Conservation (phyloP, 2,329 filamentous ascomycete species). For the Aspergillus sp. region DNA sequence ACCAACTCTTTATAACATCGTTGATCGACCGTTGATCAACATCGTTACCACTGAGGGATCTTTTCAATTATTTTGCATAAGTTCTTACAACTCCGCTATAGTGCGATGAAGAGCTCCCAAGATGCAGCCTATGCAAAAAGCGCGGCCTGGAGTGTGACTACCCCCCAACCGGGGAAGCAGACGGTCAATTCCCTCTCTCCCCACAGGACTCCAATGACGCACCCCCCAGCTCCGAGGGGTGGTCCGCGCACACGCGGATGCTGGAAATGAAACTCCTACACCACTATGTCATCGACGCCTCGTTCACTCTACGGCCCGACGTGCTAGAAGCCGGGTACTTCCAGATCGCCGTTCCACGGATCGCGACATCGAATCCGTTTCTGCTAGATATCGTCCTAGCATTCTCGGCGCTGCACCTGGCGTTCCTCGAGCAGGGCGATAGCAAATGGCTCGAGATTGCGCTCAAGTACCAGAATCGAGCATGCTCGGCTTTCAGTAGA, state of each 20-base stretch:
- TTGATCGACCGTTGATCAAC: no score
- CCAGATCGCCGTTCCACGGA: slow-evolving; percentile 34
- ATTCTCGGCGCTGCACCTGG: slow-evolving; percentile 46
- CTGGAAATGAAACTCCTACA: slow-evolving; percentile 40
- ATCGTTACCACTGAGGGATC: not conserved
- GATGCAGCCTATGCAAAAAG: slow-evolving; percentile 38
- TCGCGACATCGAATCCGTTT: slow-evolving; percentile 44
- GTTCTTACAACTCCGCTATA: slow-evolving; percentile 15
- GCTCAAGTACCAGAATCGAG: slow-evolving; percentile 37
- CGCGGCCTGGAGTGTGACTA: slow-evolving; percentile 39
- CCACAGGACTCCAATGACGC: slow-evolving; percentile 21
- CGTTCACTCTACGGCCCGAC: slow-evolving; percentile 31
- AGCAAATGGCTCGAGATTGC: slow-evolving; percentile 37
- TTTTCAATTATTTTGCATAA: not conserved
- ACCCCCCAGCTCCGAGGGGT: slow-evolving; percentile 4
- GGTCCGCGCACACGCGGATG: slow-evolving; percentile 25
- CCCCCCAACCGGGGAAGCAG: slow-evolving; percentile 24
- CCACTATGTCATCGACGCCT: slow-evolving; percentile 39
- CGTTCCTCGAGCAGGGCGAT: slow-evolving; percentile 35
- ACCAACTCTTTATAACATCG: not conserved
- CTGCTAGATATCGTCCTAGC: slow-evolving; percentile 47
- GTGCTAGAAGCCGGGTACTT: slow-evolving; percentile 33
- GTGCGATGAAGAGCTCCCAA: slow-evolving; percentile 40
- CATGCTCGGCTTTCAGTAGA: slow-evolving; percentile 34
- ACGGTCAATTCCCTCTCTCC: slow-evolving; percentile 24